Percentiles rank a stretch among this genome's conserved stretches.
Evolutionary conservation across 176 grass and related monocot genomes (phyloP).

Genomic region (Cymbopogon citratus): DNA sequence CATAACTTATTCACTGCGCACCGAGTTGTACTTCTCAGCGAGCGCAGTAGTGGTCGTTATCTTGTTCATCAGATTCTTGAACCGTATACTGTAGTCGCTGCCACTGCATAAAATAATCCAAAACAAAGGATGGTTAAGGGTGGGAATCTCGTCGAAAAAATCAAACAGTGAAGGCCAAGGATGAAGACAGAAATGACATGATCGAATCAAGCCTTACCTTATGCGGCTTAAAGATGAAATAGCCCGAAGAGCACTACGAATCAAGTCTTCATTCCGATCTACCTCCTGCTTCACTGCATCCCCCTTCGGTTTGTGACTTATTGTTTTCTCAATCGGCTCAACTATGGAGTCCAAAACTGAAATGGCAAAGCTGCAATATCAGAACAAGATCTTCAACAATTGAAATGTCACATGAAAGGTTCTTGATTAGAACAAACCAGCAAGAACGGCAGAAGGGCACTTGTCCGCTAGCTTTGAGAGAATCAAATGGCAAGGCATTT

Average conservation of each 20-base stretch:
- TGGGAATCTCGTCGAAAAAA: too few species aligned
- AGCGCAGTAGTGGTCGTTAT: constrained; percentile 53
- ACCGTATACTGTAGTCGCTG: constrained; percentile 78
- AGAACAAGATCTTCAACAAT: neutral
- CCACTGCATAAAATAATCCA: constrained; percentile 49
- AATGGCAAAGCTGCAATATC: constrained; percentile 20
- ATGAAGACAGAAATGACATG: neutral
- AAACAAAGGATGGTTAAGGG: neutral
- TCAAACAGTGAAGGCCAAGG: neutral
- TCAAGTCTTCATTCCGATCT: constrained; percentile 98
- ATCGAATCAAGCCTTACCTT: constrained; percentile 39
- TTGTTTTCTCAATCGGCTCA: constrained; percentile 87
- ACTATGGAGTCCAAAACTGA: constrained; percentile 92
- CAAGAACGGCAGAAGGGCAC: constrained; percentile 92
- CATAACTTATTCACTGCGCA: constrained; percentile 63
- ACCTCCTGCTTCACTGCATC: constrained; percentile 99
- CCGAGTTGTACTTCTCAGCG: constrained; percentile 82
- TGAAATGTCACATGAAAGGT: neutral
- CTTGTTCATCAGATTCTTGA: constrained; percentile 93
- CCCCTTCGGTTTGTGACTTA: constrained; percentile 80
- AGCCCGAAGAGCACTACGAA: constrained; percentile 85
- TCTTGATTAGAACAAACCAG: constrained; percentile 45
- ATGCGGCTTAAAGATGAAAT: constrained; percentile 80
- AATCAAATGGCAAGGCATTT: constrained; percentile 98
- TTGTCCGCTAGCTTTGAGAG: constrained; percentile 98